Evolutionary conservation across 2,329 filamentous ascomycete genomes (phyloP), one percentile per base, ranked within the genome.

Genomic region (Aspergillus novoparasiticus): DNA sequence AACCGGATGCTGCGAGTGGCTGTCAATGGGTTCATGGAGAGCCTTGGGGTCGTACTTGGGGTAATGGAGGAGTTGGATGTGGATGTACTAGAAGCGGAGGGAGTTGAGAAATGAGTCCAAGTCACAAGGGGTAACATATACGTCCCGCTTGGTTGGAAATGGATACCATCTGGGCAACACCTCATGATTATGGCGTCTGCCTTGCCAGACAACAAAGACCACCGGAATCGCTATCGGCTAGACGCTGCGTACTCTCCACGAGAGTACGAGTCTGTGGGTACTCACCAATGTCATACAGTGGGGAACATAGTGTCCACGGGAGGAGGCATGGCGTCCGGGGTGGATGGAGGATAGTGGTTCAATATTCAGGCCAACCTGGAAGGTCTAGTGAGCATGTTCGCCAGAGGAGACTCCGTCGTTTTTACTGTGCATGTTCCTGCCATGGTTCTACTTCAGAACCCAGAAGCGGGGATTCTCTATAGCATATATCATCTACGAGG

Each of bases 1-100:
- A 97, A 97, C 76, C 90, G 95, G 69, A 98, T 98, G 94, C 85
- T 99, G 62, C 89, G 95, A 51, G 95, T 99, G 2, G 92, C 94
- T 3, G 94, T 97, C 61, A 98, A 98, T 80, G 93, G 93, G 11
- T 97, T 97, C 78, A 93, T 98, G 84, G 94, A 98, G 72, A 96
- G 90, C 70, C 78, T 97, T 61, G 87, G 88, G 58, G 87, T 97
- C 6, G 90, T 97, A 1, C 78, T 97, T 48, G 91, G 93, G 60
- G 91, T 96, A 19, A 97, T 97, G 91, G 89, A 92, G 77, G 90
- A 96, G 76, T 79, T 98, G 71, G 94, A 98, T 78, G 87, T 89
- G 30, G 94, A 97, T 80, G 90, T 95, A 2, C 76, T 97, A 45
- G 86, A 84, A 39, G 67, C 70, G 62, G 70, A 71, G 64, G 19